These are phyloP conservation scores for Colletotrichum sp. DNA, from an alignment of 2,329 filamentous ascomycete genomes.

Conservation along the genomic window DNA sequence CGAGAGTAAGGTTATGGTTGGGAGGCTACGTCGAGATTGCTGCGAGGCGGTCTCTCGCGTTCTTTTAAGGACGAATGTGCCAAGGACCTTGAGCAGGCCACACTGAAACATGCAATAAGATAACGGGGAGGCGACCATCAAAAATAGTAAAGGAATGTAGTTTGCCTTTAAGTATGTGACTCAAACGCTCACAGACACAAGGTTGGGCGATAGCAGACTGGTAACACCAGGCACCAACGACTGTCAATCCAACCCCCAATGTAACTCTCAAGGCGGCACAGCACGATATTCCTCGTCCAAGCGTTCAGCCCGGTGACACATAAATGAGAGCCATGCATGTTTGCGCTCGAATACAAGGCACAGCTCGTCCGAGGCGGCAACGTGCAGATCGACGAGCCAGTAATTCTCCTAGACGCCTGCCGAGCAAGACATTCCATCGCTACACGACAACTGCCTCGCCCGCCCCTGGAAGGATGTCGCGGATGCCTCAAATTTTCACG, in stretches of 20 bases:
- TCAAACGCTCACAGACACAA: neutral
- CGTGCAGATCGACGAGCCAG: neutral
- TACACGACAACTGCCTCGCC: neutral
- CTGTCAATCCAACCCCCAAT: neutral
- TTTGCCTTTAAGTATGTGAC: neutral
- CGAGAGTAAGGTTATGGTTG: accelerated
- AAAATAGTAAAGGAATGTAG: neutral
- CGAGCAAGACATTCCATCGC: neutral
- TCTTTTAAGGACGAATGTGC: neutral
- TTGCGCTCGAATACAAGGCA: neutral
- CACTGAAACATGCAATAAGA: neutral
- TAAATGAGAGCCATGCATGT: neutral
- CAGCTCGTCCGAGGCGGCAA: neutral
- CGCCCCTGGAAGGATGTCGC: neutral
- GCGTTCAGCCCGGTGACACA: neutral
- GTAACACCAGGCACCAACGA: neutral
- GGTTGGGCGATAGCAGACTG: neutral
- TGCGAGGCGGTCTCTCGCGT: neutral
- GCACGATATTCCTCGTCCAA: neutral
- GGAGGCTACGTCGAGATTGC: neutral
- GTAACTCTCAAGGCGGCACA: neutral
- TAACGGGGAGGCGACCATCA: neutral
- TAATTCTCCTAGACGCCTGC: neutral
- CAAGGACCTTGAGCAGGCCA: neutral
- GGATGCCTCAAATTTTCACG: neutral